phyloP scores from a whole-genome alignment of 2,329 filamentous ascomycete genomes.

The Zasmidium angulare region DNA sequence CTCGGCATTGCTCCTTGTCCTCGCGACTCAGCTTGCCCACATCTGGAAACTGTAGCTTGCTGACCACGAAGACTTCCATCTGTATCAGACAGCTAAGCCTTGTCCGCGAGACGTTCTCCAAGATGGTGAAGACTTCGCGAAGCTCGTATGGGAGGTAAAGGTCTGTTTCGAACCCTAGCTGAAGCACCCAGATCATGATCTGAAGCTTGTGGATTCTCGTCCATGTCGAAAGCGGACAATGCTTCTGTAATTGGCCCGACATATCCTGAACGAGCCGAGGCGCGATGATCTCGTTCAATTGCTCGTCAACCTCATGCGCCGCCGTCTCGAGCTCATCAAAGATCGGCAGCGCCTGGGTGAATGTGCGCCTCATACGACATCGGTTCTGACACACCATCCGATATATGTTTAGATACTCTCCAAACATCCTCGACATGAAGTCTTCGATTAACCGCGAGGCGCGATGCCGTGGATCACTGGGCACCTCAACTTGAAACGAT shows the following conservation, averaged over 20 bases:
- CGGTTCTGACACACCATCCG: constrained; percentile 86
- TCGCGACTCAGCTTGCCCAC: neutral
- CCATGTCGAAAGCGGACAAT: constrained; percentile 82
- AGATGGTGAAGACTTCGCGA: constrained; percentile 75
- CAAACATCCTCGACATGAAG: constrained; percentile 54
- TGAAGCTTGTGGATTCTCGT: constrained; percentile 85
- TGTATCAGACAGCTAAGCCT: neutral
- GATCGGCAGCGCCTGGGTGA: constrained; percentile 74
- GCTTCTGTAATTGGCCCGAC: constrained; percentile 34
- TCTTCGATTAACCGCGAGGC: constrained; percentile 73
- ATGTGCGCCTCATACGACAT: constrained; percentile 82
- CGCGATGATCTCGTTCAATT: neutral
- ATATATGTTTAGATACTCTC: constrained; percentile 78
- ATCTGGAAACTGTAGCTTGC: neutral
- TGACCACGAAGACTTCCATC: neutral
- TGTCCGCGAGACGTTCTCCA: neutral
- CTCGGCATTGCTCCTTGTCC: constrained; percentile 1
- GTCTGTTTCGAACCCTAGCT: constrained; percentile 91
- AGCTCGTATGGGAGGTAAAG: constrained; percentile 86
- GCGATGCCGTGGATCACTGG: constrained; percentile 70
- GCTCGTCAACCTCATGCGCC: constrained; percentile 42
- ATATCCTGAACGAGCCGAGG: neutral
- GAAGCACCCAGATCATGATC: constrained; percentile 81
- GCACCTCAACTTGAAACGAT: constrained; percentile 75
- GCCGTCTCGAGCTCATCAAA: constrained; percentile 84